Evolutionary conservation across 108 stramenopile species (phyloP), one percentile per base, ranked within the genome.

Genomic region (Cylindrotheca fusiformis): DNA sequence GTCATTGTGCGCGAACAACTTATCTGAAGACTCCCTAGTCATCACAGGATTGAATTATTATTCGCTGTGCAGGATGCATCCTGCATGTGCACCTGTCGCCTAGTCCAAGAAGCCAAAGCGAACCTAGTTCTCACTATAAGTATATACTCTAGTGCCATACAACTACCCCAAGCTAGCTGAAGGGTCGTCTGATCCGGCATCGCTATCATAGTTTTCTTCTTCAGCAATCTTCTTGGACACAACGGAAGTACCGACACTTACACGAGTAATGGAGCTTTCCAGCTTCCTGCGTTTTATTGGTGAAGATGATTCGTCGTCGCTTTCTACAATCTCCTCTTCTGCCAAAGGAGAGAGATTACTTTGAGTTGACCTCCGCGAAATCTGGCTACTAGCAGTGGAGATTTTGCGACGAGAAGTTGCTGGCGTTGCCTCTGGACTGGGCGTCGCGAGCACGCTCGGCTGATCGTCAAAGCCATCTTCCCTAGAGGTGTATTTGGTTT

Each of bases 1-100:
- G 17, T 14, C 10, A 41, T 10, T 6, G 10, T 41, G 10, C 36
- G 6, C 36, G 36, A 41, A 14, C 6, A 41, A 41, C 36, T 41
- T 10, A 14, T 41, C 10, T 10, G 6, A 14, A 41, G 6, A 41
- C 36, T 63, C 71, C 17, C 58, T 81, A 33, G 32, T 51, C 29
- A 76, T 81, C 20, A 68, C 68, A n/a, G 77, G 77, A 23, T 74
- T 68, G 48, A 76, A 79, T 51, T 81, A 75, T 55, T 85, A 81
- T 49, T 55, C 65, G 10, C 65, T 85, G 4, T 65, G 71, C 24
- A 81, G 76, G 65, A 60, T 71, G 28, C 74, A 84, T 65, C 82
- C 82, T 6, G 76, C 76, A 67, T 77, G 76, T 57, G 82, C 82
- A 36, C 66, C 82, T 21, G 63, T 66, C 10, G 78, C 82, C 10